Evolutionary conservation across 2,329 filamentous ascomycete species (phyloP).

Genomic region (Paecilomyces dactylethromorphus): DNA sequence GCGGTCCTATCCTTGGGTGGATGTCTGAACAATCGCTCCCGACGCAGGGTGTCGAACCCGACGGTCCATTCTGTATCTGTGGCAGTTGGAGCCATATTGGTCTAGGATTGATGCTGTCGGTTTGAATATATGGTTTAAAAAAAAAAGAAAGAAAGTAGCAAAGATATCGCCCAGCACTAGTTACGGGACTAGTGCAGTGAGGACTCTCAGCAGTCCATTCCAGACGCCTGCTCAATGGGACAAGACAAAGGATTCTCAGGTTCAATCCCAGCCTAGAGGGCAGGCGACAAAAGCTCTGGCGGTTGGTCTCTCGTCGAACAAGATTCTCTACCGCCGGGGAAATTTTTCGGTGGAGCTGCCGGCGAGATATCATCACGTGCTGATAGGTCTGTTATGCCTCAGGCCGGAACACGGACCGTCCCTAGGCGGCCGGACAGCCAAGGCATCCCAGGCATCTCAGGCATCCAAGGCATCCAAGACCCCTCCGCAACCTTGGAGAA

Average conservation of each 20-base stretch:
- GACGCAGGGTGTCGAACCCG: conserved; percentile 76
- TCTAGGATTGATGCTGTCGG: conserved; percentile 7
- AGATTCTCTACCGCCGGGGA: conserved; percentile 19
- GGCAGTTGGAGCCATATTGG: conserved; percentile 48
- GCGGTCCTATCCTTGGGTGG: conserved; percentile 82
- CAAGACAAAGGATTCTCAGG: conserved; percentile 7
- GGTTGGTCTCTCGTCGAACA: not conserved
- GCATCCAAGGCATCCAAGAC: too few relatives aligned
- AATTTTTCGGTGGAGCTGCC: conserved; percentile 32
- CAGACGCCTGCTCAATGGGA: not conserved
- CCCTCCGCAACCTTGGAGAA: too few relatives aligned
- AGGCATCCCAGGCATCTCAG: conserved; percentile 6
- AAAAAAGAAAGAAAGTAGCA: not conserved
- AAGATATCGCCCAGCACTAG: not conserved
- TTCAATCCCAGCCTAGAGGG: conserved; percentile 3
- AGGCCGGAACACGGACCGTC: conserved; percentile 11
- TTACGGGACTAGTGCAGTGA: conserved; percentile 1
- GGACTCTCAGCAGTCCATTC: not conserved
- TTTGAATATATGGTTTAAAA: conserved; percentile 2
- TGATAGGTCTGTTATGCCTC: conserved; percentile 22
- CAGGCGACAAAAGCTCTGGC: not conserved
- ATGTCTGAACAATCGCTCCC: conserved; percentile 81
- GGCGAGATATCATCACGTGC: conserved; percentile 35
- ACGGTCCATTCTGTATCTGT: conserved; percentile 73
- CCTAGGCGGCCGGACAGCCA: not conserved